Percentiles rank a stretch among this genome's conserved stretches.
These are phyloP conservation scores for Annulohypoxylon stygium DNA, from an alignment of 495 filamentous ascomycete species.

Conservation along the genomic window DNA sequence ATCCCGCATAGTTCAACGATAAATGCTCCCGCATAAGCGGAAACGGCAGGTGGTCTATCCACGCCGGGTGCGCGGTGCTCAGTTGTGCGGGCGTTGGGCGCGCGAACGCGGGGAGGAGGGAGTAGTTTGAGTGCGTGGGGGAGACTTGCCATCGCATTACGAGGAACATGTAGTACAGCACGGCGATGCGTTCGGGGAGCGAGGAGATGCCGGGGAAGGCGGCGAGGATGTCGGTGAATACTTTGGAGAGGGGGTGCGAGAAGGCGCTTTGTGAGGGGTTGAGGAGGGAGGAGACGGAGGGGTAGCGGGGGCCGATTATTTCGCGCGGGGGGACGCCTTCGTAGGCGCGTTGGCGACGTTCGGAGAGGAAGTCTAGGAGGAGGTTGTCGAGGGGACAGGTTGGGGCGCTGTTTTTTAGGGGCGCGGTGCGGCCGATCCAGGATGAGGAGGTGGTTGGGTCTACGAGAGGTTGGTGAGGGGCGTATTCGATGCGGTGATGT, in stretches of 20 bases:
- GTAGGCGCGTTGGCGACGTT: slow-evolving; percentile 72
- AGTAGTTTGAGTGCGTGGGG: slow-evolving; percentile 79
- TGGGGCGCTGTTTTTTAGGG: slow-evolving; percentile 70
- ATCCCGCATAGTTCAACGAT: slow-evolving; percentile 58
- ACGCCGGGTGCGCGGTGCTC: slow-evolving; percentile 73
- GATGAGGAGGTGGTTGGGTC: slow-evolving; percentile 10
- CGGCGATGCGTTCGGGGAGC: slow-evolving; percentile 81
- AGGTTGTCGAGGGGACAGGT: slow-evolving; percentile 81
- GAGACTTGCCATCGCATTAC: slow-evolving; percentile 85
- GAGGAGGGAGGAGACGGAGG: slow-evolving; percentile 78
- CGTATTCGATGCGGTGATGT: slow-evolving; percentile 39
- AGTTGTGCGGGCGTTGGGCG: slow-evolving; percentile 73
- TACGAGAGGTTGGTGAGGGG: slow-evolving; percentile 18
- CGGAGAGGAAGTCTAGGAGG: slow-evolving; percentile 80
- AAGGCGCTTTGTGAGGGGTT: slow-evolving; percentile 71
- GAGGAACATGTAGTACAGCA: slow-evolving; percentile 86
- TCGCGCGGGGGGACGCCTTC: slow-evolving; percentile 70
- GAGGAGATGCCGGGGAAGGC: slow-evolving; percentile 77
- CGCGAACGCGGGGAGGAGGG: slow-evolving; percentile 76
- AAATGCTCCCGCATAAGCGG: slow-evolving; percentile 77
- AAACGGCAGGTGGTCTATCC: slow-evolving; percentile 84
- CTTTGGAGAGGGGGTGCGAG: slow-evolving; percentile 81
- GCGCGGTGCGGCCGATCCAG: slow-evolving; percentile 51
- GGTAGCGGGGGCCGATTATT: slow-evolving; percentile 79
- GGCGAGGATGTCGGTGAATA: slow-evolving; percentile 83